A percentile compares a stretch with the other conserved stretches of the same genome.
phyloP scores from a whole-genome alignment of 1,139 yeast genomes.

The Suhomyces coccinellae region DNA sequence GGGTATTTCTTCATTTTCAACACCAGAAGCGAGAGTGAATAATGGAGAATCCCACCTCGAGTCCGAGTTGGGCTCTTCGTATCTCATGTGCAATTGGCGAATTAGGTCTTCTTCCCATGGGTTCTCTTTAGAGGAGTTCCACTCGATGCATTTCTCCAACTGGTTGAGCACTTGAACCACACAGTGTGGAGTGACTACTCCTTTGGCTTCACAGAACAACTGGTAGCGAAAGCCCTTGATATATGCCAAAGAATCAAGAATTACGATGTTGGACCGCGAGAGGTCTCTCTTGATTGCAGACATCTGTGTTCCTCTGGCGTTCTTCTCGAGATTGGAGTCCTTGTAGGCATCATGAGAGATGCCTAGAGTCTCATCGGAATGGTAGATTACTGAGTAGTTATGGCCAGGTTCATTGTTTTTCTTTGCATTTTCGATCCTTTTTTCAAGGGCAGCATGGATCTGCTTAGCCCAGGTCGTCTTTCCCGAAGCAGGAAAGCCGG shows the following conservation, averaged over 20 bases:
- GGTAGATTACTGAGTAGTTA: slow-evolving; percentile 61
- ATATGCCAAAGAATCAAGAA: slow-evolving; percentile 82
- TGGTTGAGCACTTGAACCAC: slow-evolving; percentile 79
- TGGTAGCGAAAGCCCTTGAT: slow-evolving; percentile 96
- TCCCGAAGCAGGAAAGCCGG: slow-evolving; percentile 87
- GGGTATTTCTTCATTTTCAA: slow-evolving; percentile 52
- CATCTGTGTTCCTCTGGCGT: slow-evolving; percentile 80
- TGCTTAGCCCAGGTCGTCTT: slow-evolving; percentile 72
- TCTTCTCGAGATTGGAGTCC: slow-evolving; percentile 73
- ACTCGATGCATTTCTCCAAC: slow-evolving; percentile 55
- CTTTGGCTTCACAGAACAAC: slow-evolving; percentile 89
- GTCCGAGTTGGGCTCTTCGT: slow-evolving; percentile 88
- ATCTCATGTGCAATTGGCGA: slow-evolving; percentile 74
- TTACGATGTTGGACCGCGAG: slow-evolving; percentile 66
- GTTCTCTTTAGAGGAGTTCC: slow-evolving; percentile 47
- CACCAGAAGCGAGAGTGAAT: slow-evolving; percentile 65
- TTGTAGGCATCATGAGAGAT: slow-evolving; percentile 66
- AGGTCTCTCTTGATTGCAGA: slow-evolving; percentile 86
- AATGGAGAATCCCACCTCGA: slow-evolving; percentile 95
- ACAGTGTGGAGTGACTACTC: slow-evolving; percentile 77
- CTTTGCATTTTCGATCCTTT: slow-evolving; percentile 43
- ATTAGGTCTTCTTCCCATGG: slow-evolving; percentile 72
- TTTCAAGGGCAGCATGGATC: slow-evolving; percentile 49
- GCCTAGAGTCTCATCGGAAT: slow-evolving; percentile 77
- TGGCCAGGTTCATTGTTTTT: slow-evolving; percentile 46